Evolutionary conservation across 352 stramenopile genomes (phyloP), one percentile per base, ranked within the genome.

Genomic region (Phytophthora pistaciae): DNA sequence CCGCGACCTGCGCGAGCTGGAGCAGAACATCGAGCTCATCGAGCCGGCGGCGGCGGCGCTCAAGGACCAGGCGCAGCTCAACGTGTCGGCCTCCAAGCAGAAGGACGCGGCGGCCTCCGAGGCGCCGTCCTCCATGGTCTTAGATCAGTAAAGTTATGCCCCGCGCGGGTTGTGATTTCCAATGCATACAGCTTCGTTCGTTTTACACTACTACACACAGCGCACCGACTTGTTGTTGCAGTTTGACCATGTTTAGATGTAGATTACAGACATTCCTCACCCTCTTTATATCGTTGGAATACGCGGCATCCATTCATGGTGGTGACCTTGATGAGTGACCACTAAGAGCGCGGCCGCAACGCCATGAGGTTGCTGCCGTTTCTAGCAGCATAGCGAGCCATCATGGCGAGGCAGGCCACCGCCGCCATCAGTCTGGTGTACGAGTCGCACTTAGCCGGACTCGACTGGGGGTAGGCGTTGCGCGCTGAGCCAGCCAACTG

Each of bases 1-100:
- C 56, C 87, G 88, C 74, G 90, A 96, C 64, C 68, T 95, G 68
- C 82, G 82, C 75, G 90, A 96, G 62, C 70, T 97, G 52, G 86
- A 94, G 79, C 77, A 95, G 68, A 94, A 95, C 73, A 96, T 96
- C 61, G 63, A 75, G 70, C 84, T 97, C 64, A 94, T 97, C 72
- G 78, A 96, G 75, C 88, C 91, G 40, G 88, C 84, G 5, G 83
- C 84, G 7, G 83, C 75, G 14, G 72, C 76, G 62, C 81, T 94
- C 64, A 94, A 94, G 88, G 84, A 94, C 64, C 77, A 84, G 68
- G 80, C 78, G 42, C 88, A 94, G 77, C 84, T 95, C 77, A 95
- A 95, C 60, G 75, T 79, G 46, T 56, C 70, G 38, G 66, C 75
- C 11, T 87, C 80, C 61, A 85, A 87, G 69, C 83, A 93, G 61